Evolutionary conservation across 2,329 filamentous ascomycete species (phyloP), one percentile per base, ranked within the genome.

Genomic region (Fusarium torreyae): DNA sequence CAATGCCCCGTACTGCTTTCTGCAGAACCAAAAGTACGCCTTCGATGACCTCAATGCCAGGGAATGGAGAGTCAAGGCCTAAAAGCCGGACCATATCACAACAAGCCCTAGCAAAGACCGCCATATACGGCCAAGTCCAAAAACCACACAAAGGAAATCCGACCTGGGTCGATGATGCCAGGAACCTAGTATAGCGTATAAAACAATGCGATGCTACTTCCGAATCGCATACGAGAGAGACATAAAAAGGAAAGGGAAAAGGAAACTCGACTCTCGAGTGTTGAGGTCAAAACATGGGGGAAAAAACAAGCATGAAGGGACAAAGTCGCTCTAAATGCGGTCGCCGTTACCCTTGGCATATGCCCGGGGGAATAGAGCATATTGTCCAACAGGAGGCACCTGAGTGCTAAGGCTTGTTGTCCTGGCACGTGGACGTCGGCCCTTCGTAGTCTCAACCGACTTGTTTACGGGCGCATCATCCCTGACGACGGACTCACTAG

Each of bases 371-470:
- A 85, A 85, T 15, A 84, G 75, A 39, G 81, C 81, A 66, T 84
- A 86, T 65, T 83, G 83, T 20, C 81, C 83, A n/a, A 83, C 78
- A 11, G 82, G 83, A 10, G 81, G 77, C 28, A 73, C 66, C 42
- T 80, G 81, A 1, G 79, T 78, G 75, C 80, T 82, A 33, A 84
- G 71, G 64, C 83, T 85, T 15, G 83, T 80, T 10, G 84, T 86
- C 59, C 82, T 77, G 5, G 84, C 81, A 13, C 84, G 80, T 18
- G 79, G 76, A 33, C 83, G 78, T 40, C 78, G 74, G 42, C 75
- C 70, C 65, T 74, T 77, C 22, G 65, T 50, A 7, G 65, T 48
- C 56, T 81, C 80, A 26, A 76, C 75, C 18, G 76, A 72, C 63
- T 78, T 77, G 61, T 71, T 70, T 39, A 65, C 61, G 11, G 72